Evolutionary conservation across 2,329 filamentous ascomycete genomes (phyloP).

Genomic region (Cladosporium sp.): DNA sequence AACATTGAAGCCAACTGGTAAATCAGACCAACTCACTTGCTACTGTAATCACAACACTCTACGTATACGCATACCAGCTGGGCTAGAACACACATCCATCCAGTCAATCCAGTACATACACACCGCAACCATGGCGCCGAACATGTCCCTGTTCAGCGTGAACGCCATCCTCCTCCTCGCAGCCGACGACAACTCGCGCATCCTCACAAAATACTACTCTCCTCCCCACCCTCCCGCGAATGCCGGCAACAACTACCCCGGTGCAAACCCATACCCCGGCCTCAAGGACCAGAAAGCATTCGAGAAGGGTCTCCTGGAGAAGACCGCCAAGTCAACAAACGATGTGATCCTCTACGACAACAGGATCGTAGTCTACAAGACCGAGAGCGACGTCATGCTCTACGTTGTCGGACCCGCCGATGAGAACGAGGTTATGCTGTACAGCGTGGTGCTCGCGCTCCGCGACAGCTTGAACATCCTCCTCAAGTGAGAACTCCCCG

Average conservation of each 20-base stretch:
- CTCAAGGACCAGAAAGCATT: slow-evolving; percentile 94
- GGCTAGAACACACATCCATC: slow-evolving; percentile 35
- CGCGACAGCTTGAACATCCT: slow-evolving; percentile 86
- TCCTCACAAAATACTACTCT: slow-evolving; percentile 92
- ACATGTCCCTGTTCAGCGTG: slow-evolving; percentile 56
- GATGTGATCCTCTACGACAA: slow-evolving; percentile 99
- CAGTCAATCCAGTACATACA: background rate
- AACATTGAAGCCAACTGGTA: slow-evolving; percentile 1
- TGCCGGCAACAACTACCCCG: slow-evolving; percentile 58
- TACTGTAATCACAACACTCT: background rate
- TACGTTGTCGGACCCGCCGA: slow-evolving; percentile 90
- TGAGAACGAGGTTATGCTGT: slow-evolving; percentile 95
- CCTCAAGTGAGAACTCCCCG: slow-evolving; percentile 68
- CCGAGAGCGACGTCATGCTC: slow-evolving; percentile 93
- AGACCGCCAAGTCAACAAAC: slow-evolving; percentile 91
- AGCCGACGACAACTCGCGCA: slow-evolving; percentile 83
- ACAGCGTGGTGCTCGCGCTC: slow-evolving; percentile 86
- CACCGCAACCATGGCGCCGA: slow-evolving; percentile 48
- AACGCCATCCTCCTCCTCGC: slow-evolving; percentile 55
- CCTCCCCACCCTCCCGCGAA: slow-evolving; percentile 67
- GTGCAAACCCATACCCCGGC: slow-evolving; percentile 78
- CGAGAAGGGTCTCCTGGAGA: slow-evolving; percentile 91
- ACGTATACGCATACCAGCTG: background rate
- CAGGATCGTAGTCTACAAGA: slow-evolving; percentile 94
- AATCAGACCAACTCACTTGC: background rate